Evolutionary conservation across 352 stramenopile species (phyloP).

Genomic region (Globisporangium uncinulatum): DNA sequence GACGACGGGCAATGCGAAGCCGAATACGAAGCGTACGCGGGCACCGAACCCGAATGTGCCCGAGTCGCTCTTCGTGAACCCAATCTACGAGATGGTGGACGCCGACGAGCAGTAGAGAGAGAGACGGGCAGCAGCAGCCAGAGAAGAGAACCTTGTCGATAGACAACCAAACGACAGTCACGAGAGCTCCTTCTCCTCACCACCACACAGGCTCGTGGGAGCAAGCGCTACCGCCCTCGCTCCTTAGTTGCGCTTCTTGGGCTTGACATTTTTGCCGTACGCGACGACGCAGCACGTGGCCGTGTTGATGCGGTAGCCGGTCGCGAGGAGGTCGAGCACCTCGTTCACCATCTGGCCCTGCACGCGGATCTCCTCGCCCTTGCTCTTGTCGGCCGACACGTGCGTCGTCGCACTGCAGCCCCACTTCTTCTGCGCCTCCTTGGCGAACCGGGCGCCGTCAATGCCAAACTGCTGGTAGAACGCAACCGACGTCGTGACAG

Average conservation of each 20-base stretch:
- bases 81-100: constrained; percentile 16
- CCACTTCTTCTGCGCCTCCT: constrained; percentile 82
- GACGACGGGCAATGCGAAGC: constrained; percentile 7
- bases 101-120: constrained; percentile 4
- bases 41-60: constrained; percentile 12
- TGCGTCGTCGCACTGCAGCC: constrained; percentile 62
- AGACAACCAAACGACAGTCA: neutral
- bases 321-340: constrained; percentile 54
- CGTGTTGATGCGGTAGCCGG: constrained; percentile 59
- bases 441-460: constrained; percentile 57
- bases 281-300: constrained; percentile 60
- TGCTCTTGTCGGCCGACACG: constrained; percentile 50
- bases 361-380: constrained; percentile 67
- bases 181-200: too few species aligned
- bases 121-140: neutral
- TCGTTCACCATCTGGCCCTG: constrained; percentile 81
- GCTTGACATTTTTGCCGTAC: constrained; percentile 78
- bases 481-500: constrained; percentile 58
- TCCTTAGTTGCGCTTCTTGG: constrained; percentile 55
- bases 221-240: neutral
- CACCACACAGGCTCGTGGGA: too few species aligned
- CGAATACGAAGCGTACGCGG: constrained; percentile 15
- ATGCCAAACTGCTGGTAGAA: constrained; percentile 82
- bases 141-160: neutral
- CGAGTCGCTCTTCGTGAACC: constrained; percentile 17